Percentiles rank a stretch among this genome's conserved stretches.
These are phyloP conservation scores for Trypanosoma platydactyli DNA, from an alignment of 208 protist genomes.

Conservation along the genomic window DNA sequence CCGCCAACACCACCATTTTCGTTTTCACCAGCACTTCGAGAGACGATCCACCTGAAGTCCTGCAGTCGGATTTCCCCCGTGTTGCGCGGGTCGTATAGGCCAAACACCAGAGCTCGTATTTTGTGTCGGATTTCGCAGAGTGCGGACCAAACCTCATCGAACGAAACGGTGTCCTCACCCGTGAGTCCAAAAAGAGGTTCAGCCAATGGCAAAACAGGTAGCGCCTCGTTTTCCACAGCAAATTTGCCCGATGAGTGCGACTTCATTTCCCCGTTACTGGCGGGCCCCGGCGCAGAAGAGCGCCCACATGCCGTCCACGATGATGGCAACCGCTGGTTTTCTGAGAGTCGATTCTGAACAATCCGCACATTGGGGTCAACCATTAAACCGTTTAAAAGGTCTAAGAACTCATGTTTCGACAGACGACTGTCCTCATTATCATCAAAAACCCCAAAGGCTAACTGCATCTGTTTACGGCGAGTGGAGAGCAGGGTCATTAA, in stretches of 20 bases:
- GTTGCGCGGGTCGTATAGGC: conserved; percentile 53
- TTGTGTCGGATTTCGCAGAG: conserved; percentile 63
- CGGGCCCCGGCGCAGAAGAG: not conserved
- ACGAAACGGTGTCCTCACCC: conserved; percentile 24
- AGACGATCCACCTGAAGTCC: conserved; percentile 48
- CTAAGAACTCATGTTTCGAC: conserved; percentile 42
- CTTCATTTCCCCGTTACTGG: conserved; percentile 1
- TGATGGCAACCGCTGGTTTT: not conserved
- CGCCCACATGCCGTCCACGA: not conserved
- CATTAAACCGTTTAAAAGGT: conserved; percentile 70
- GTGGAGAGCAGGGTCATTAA: conserved; percentile 70
- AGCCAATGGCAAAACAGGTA: conserved; percentile 13
- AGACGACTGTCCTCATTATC: conserved; percentile 45
- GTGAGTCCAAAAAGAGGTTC: conserved; percentile 14
- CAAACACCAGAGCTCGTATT: conserved; percentile 64
- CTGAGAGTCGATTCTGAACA: conserved; percentile 10
- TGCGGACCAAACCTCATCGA: conserved; percentile 51
- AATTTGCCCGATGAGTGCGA: not conserved
- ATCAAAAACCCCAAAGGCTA: conserved; percentile 66
- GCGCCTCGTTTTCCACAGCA: not conserved
- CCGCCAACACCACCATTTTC: not conserved
- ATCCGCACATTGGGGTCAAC: conserved; percentile 67
- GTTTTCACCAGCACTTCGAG: conserved; percentile 13
- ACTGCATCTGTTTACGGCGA: conserved; percentile 30
- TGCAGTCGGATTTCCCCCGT: conserved; percentile 43